Conservation (phyloP, 352 stramenopile species). For the Halophytophthora polymorphica region DNA sequence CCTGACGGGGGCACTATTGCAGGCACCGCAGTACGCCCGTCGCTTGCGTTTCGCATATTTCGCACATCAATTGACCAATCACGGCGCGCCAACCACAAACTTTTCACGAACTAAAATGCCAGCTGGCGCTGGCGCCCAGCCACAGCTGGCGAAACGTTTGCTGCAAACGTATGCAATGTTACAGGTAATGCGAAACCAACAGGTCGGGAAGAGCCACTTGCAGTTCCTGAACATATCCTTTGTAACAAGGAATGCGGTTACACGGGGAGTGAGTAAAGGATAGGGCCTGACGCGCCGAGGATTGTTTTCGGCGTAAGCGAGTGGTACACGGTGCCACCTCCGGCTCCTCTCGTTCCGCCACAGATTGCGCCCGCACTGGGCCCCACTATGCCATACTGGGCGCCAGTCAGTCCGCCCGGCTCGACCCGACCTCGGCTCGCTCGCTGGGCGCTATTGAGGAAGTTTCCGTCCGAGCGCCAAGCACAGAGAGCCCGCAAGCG, state of each 20-base stretch:
- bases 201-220: background rate
- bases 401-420: conserved; percentile 3
- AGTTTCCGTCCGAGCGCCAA: conserved; percentile 27
- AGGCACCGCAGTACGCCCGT: too few relatives aligned
- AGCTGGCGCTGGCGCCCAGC: conserved; percentile 9
- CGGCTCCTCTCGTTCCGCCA: background rate
- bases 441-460: conserved; percentile 20
- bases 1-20: too few relatives aligned
- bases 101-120: conserved; percentile 7
- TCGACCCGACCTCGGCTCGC: conserved; percentile 9
- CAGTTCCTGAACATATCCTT: background rate
- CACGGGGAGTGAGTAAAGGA: conserved; percentile 13
- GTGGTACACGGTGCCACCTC: too few relatives aligned
- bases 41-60: too few relatives aligned
- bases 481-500: background rate
- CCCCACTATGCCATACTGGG: conserved; percentile 18
- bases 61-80: background rate
- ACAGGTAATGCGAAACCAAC: background rate
- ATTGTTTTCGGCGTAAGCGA: background rate
- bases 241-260: background rate
- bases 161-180: background rate
- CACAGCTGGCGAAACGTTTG: background rate
- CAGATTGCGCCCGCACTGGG: conserved; percentile 5
- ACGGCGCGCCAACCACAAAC: background rate
- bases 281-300: background rate